Evolutionary conservation across 495 filamentous ascomycete genomes (phyloP).

Genomic region (Penicilliopsis zonata): DNA sequence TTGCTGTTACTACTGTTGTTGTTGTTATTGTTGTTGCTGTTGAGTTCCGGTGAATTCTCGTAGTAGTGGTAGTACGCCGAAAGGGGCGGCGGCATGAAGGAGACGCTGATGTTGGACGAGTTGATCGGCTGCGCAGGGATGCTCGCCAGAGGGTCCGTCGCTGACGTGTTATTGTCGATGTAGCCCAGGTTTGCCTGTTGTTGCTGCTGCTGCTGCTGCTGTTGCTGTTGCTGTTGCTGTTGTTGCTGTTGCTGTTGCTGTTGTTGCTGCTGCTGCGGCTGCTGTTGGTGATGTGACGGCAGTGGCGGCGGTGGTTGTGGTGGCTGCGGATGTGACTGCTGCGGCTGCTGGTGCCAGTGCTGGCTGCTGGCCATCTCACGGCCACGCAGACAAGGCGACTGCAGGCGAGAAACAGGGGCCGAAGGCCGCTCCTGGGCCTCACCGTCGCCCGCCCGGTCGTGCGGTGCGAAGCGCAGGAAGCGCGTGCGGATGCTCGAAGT

Average conservation of each 20-base stretch:
- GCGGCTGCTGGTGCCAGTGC: conserved; percentile 14
- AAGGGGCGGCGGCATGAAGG: conserved; percentile 38
- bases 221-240: neutral
- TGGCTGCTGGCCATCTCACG: conserved; percentile 21
- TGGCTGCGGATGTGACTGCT: neutral
- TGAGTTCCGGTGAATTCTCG: conserved; percentile 17
- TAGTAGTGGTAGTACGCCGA: conserved; percentile 38
- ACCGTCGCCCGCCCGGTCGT: conserved; percentile 29
- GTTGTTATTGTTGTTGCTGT: conserved; percentile 16
- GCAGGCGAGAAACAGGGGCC: conserved; percentile 19
- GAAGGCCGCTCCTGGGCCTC: conserved; percentile 28
- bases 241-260: conserved; percentile 3
- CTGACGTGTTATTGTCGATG: conserved; percentile 4
- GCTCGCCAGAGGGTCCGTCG: conserved; percentile 30
- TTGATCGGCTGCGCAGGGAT: conserved; percentile 38
- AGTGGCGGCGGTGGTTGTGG: too few species aligned
- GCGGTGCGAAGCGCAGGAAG: conserved; percentile 49
- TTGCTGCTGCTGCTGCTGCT: neutral
- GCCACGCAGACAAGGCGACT: conserved; percentile 22
- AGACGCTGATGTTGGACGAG: conserved; percentile 34
- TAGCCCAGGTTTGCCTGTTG: conserved; percentile 2
- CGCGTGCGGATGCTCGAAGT: conserved; percentile 61
- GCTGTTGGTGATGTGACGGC: too few species aligned
- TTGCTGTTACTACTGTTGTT: conserved; percentile 19
- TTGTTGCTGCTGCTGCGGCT: conserved; percentile 13